phyloP scores from a whole-genome alignment of 2,329 filamentous ascomycete species.

The Diaporthe amygdali region DNA sequence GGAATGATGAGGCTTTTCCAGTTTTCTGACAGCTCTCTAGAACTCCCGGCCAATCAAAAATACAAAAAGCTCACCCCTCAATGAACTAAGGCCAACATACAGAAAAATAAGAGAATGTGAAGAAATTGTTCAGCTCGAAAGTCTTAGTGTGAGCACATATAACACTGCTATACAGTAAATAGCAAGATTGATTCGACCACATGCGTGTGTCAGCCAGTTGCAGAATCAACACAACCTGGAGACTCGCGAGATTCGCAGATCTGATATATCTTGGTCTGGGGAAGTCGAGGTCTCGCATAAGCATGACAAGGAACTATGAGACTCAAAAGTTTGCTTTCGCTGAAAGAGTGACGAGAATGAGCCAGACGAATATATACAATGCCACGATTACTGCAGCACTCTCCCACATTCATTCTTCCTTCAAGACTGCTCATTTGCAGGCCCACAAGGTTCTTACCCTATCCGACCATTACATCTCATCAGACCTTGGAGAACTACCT shows the following conservation, averaged over 20 bases:
- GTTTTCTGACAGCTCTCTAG: background rate
- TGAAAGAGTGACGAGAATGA: background rate
- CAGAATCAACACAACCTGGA: too few species aligned
- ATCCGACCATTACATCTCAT: rapidly evolving
- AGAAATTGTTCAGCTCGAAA: background rate
- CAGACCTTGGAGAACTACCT: too few species aligned
- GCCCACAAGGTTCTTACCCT: background rate
- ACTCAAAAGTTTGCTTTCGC: background rate
- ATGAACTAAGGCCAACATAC: background rate
- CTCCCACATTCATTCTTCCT: background rate
- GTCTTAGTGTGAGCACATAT: background rate
- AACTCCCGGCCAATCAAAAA: background rate
- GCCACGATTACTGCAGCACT: background rate
- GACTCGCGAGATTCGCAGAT: too few species aligned
- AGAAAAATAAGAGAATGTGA: background rate
- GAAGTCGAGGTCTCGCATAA: too few species aligned
- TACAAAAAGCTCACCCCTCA: too few species aligned
- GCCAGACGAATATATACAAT: background rate
- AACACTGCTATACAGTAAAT: background rate
- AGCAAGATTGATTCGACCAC: background rate
- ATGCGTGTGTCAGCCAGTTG: background rate
- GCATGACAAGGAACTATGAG: background rate
- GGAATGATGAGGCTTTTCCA: background rate
- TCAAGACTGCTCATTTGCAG: background rate
- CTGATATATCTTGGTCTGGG: too few species aligned